Percentiles rank a stretch among this genome's conserved stretches.
phyloP scores from a whole-genome alignment of 2,329 filamentous ascomycete genomes.

The Zasmidium citrigriseum region DNA sequence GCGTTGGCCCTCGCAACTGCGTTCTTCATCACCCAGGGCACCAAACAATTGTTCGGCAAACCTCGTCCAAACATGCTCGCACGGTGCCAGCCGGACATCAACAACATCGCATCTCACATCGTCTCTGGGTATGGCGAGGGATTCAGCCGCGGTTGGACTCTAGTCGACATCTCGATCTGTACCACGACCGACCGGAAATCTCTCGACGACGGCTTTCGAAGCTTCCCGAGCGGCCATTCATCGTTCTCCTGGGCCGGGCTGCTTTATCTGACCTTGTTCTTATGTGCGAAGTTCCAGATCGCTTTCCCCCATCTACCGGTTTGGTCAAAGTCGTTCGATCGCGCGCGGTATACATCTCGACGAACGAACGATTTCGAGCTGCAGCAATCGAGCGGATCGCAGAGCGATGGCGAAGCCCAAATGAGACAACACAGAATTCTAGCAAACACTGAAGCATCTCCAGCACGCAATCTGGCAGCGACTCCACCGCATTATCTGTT shows the following conservation, averaged over 20 bases:
- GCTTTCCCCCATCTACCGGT: conserved; percentile 66
- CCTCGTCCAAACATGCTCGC: conserved; percentile 65
- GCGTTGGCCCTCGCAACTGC: conserved; percentile 69
- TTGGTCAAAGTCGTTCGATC: no score
- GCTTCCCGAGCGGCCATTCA: conserved; percentile 77
- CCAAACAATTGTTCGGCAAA: conserved; percentile 74
- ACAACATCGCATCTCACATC: conserved; percentile 57
- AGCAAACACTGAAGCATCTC: no score
- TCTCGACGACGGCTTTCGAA: conserved; percentile 79
- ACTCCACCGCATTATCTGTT: conserved; percentile 76
- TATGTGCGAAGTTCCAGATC: conserved; percentile 79
- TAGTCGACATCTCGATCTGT: conserved; percentile 80
- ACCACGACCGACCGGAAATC: conserved; percentile 59
- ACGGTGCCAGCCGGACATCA: conserved; percentile 75
- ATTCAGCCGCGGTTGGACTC: conserved; percentile 59
- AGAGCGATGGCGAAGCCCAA: no score
- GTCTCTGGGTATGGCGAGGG: conserved; percentile 62
- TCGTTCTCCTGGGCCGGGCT: conserved; percentile 76
- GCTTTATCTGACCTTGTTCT: conserved; percentile 82
- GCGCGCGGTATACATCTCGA: no score
- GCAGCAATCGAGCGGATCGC: no score
- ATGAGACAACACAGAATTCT: no score
- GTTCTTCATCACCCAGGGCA: conserved; percentile 79
- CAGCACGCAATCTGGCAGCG: conserved; percentile 66
- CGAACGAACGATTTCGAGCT: no score